Evolutionary conservation across 768 basidiomycete species (phyloP).

Genomic region (Goffeauzyma gilvescens): DNA sequence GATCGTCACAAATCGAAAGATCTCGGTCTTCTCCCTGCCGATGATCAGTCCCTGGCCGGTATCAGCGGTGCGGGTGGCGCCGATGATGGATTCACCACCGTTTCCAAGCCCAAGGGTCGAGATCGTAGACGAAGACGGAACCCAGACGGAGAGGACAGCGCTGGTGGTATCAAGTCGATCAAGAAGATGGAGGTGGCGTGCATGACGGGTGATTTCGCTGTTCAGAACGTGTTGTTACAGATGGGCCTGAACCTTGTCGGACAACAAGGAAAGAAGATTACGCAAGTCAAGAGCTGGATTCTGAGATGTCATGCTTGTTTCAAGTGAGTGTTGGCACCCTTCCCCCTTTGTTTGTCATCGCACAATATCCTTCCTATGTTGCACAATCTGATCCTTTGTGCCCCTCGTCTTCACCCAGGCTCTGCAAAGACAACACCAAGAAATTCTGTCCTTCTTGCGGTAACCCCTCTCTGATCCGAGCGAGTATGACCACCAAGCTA

Average conservation of each 20-base stretch:
- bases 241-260: constrained; percentile 82
- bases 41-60: no score
- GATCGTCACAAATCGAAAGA: constrained; percentile 68
- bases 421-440: constrained; percentile 84
- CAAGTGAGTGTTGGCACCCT: constrained; percentile 53
- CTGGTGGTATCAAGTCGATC: no score
- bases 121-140: background rate
- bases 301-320: constrained; percentile 95
- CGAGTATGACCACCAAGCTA: constrained; percentile 62
- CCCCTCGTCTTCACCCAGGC: constrained; percentile 40
- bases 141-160: no score
- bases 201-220: constrained; percentile 97
- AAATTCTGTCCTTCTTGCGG: constrained; percentile 97
- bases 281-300: constrained; percentile 86
- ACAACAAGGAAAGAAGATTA: constrained; percentile 72
- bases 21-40: constrained; percentile 55
- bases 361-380: background rate
- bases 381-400: background rate
- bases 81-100: no score
- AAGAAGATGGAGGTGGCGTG: constrained; percentile 52
- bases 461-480: constrained; percentile 70
- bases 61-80: no score
- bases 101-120: no score
- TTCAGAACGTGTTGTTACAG: constrained; percentile 91
- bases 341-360: background rate